These are phyloP conservation scores for Wickerhamiella lipophila DNA, from an alignment of 805 yeast genomes.

Conservation along the genomic window DNA sequence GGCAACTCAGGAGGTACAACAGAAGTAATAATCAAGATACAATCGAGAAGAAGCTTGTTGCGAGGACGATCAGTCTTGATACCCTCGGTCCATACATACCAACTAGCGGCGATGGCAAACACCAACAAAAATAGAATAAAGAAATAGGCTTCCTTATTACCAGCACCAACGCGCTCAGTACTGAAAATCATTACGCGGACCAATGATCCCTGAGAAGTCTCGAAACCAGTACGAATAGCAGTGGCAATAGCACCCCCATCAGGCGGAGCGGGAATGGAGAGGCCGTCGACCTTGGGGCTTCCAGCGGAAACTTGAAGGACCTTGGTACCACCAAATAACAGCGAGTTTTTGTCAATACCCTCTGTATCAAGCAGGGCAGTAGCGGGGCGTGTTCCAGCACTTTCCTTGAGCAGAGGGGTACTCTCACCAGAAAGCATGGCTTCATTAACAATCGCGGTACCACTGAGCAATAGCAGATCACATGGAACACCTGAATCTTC, in stretches of 20 bases:
- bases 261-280: constrained; percentile 51
- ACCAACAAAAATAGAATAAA: constrained; percentile 79
- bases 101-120: constrained; percentile 88
- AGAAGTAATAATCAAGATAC: constrained; percentile 89
- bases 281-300: constrained; percentile 9
- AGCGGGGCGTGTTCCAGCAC: constrained; percentile 69
- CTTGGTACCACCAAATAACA: constrained; percentile 91
- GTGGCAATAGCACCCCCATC: constrained; percentile 86
- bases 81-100: constrained; percentile 98
- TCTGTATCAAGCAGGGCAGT: constrained; percentile 57
- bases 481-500: constrained; percentile 93
- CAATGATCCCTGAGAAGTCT: constrained; percentile 92
- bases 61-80: constrained; percentile 90
- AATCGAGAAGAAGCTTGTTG: constrained; percentile 84
- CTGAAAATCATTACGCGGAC: constrained; percentile 97
- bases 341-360: constrained; percentile 77
- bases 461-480: constrained; percentile 74
- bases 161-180: constrained; percentile 91
- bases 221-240: constrained; percentile 92
- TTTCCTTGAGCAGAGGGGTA: constrained; percentile 89
- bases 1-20: constrained; percentile 99
- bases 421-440: constrained; percentile 99
- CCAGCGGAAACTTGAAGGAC: constrained; percentile 48
- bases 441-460: constrained; percentile 91
- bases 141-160: constrained; percentile 84